Evolutionary conservation across 495 filamentous ascomycete species (phyloP), one percentile per base, ranked within the genome.

Genomic region (Penicillium macrosclerotiorum): DNA sequence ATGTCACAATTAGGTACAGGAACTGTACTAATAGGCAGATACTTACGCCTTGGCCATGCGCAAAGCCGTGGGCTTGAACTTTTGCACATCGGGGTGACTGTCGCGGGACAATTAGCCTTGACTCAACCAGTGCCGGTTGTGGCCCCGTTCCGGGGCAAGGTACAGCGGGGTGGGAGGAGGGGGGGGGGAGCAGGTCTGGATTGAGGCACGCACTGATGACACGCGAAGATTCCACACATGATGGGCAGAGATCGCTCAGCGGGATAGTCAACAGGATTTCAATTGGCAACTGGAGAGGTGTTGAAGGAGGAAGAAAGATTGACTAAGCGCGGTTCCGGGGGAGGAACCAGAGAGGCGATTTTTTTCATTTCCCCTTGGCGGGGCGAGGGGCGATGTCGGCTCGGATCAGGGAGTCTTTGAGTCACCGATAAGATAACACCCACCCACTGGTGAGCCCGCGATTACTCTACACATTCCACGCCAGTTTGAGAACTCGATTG

Each of bases 21-120:
- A 40, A 32, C 33, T 37, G 48, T 33, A 47, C 30, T n/a, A 34
- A 16, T 29, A 46, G 48, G 35, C 55, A 37, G n/a, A 41, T 29
- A 57, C 87, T 73, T 79, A 95, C 89, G 89, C 86, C 80, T 96
- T 97, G 50, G 89, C 88, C 76, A 98, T 85, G 75, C 88, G 86
- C 72, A 98, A 77, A 61, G 93, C 93, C 55, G 89, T 95, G 25
- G 90, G 84, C 84, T 97, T 96, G 80, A 98, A 98, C 60, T 88
- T 86, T 59, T 85, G 82, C 59, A 96, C 92, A 81, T 97, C 86
- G 35, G 93, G 93, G 68, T 96, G 91, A 71, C 91, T 90, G 44
- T 59, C 29, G 20, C 49, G 41, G 8, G 3, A 3, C 12, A 45
- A 49, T 72, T 55, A 67, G 62, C 51, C 49, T 30, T 44, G 59